Evolutionary conservation across 1,284 basidiomycete genomes (phyloP).

Genomic region (Naganishia cerealis): DNA sequence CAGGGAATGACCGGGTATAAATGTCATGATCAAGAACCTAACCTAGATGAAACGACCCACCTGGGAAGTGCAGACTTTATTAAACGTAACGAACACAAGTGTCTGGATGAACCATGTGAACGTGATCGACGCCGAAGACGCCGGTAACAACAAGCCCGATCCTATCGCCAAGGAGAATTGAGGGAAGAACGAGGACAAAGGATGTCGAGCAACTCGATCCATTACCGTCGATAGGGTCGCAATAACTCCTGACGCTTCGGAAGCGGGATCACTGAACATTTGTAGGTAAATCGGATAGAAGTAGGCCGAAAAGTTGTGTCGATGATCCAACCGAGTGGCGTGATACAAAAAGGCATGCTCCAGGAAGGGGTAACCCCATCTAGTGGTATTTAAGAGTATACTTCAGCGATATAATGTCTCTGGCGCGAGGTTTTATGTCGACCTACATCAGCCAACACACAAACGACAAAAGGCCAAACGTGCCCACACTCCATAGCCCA

Average conservation of each 20-base stretch:
- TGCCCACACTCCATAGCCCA: conserved; percentile 64
- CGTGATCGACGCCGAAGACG: conserved; percentile 60
- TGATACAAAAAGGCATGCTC: conserved; percentile 94
- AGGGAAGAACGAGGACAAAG: conserved; percentile 55
- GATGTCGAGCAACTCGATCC: conserved; percentile 41
- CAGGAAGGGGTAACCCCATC: conserved; percentile 91
- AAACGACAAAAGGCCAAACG: conserved; percentile 67
- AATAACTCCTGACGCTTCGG: conserved; percentile 50
- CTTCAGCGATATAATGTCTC: conserved; percentile 9
- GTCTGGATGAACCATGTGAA: conserved; percentile 93
- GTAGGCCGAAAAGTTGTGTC: conserved; percentile 97
- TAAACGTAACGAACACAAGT: conserved; percentile 84
- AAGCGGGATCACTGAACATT: conserved; percentile 37
- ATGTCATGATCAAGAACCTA: background rate
- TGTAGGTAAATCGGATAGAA: conserved; percentile 88
- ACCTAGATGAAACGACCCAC: conserved; percentile 56
- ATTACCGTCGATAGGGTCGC: background rate
- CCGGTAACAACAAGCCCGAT: conserved; percentile 45
- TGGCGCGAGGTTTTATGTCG: no score
- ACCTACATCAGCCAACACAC: conserved; percentile 76
- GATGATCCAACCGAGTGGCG: conserved; percentile 82
- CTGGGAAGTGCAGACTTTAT: conserved; percentile 97
- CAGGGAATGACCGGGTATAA: background rate
- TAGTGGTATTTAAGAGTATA: conserved; percentile 48
- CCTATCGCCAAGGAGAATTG: conserved; percentile 50